Base-by-base conservation (phyloP, 306 rosid species). In the Luffa aegyptiaca region DNA sequence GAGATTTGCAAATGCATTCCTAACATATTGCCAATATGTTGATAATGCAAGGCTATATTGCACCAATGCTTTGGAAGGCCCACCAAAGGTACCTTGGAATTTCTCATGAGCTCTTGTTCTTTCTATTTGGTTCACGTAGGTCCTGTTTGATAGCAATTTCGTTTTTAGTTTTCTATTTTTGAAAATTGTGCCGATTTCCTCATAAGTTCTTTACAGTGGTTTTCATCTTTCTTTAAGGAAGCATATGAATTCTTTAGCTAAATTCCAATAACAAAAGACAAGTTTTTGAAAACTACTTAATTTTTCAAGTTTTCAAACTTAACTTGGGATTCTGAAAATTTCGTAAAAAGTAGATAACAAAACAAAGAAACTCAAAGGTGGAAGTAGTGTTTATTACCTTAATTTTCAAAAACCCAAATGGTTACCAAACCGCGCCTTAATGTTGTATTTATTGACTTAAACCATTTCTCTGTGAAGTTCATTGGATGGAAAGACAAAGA, bases 401-500 rank as follows among this genome's bases (percentile, higher is more conserved):
- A 53, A 17, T 53, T n/a, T 53, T 53, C 21, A 53, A 53, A 56
- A 56, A 56, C 2, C 2, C 26, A 18, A 56, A 56, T 56, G 61
- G 2, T 56, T 56, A 56, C n/a, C 11, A 46, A 56, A 18, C 26
- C 0, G n/a, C 9, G 8, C 4, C 61, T 46, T 46, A 56, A 39
- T 65, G 14, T 35, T 75, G 33, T 51, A 12, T 75, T 76, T 36
- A 4, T 75, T 52, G 63, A 52, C 63, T 51, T 8, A 59, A 58
- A 6, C 3, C 11, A 8, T 57, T 45, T 58, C 12, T 26, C 8
- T 86, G 68, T 82, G 79, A 86, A 95, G 97, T 57, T 95, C 94
- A 95, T 91, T 89, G 96, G 96, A 79, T 93, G 97, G 97, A 93
- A 95, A 81, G 97, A 91, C 51, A 89, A 87, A 84, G 97, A 93